Base-by-base conservation (phyloP, 306 rosid genomes). In the Vigna radiata region DNA sequence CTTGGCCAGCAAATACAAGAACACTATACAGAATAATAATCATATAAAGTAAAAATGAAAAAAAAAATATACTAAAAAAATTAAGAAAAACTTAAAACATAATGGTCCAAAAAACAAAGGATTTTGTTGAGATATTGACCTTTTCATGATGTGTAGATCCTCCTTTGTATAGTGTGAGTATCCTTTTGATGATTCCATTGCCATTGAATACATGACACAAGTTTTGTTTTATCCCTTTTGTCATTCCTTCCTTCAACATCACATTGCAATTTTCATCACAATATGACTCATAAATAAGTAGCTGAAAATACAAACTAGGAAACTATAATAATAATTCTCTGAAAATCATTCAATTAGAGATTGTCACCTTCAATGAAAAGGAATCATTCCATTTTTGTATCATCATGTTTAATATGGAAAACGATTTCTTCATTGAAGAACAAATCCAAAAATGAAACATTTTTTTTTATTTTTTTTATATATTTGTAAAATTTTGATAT, bases 171-270 rank as follows among this genome's bases (percentile, higher is more conserved):
- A 12, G 59, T 11, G 79, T 41, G 63, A 8, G 39, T 53, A 53
- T 27, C 61, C 11, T 77, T 68, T 39, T 1, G 27, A 15, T 75
- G 79, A 56, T 79, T 81, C 75, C 47, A 68, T 73, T 36, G 74
- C 80, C 68, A 47, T 73, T 72, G 63, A 50, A 44, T 56, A 49
- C 53, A 36, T 66, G 65, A 70, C 53, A 25, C 12, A 29, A 10
- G 33, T 67, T 79, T 78, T 75, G 81, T 85, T 54, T 9, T 17
- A 12, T 49, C 83, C 70, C 74, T 71, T 44, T 69, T 56, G 81
- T 74, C 63, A 25, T 25, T 73, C 56, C 53, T 73, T 54, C 63
- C 76, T 54, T 78, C 78, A 85, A 53, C 83, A 31, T 72, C 56
- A 73, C 44, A 29, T 50, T 81, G 52, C 77, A 58, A 60, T 50